Conservation (phyloP, 1,139 yeast species). For the Diutina neorugosa region DNA sequence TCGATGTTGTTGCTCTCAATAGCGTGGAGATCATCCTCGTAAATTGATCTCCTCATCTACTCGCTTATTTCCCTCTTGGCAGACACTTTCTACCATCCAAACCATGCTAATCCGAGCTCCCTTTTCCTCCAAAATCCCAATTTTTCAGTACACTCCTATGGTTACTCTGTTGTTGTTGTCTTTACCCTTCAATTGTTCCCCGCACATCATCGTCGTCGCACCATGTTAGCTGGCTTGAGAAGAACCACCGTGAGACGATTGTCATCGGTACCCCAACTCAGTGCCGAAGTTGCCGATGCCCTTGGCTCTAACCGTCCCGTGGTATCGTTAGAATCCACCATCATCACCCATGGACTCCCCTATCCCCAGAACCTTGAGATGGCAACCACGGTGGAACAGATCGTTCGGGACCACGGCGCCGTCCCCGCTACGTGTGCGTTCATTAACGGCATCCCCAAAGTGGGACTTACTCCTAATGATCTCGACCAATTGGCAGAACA, state of each 20-base stretch:
- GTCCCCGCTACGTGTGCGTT: slow-evolving; percentile 85
- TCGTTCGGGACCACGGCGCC: slow-evolving; percentile 52
- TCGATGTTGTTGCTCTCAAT: too few species aligned
- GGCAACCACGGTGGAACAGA: slow-evolving; percentile 58
- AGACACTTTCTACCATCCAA: too few species aligned
- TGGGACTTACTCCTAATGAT: slow-evolving; percentile 45
- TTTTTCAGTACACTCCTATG: too few species aligned
- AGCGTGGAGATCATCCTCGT: too few species aligned
- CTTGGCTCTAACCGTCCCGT: slow-evolving; percentile 43
- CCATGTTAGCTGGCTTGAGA: background rate
- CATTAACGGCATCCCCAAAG: slow-evolving; percentile 55
- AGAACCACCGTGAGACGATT: background rate
- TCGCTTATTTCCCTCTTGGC: too few species aligned
- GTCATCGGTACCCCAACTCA: background rate
- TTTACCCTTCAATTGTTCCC: too few species aligned
- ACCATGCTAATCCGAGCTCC: too few species aligned
- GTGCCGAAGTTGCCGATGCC: slow-evolving; percentile 51
- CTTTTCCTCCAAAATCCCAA: too few species aligned
- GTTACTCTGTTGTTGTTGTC: too few species aligned
- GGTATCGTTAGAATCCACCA: slow-evolving; percentile 77
- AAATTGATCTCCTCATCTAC: background rate
- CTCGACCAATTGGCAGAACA: slow-evolving; percentile 38
- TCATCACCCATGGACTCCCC: slow-evolving; percentile 84
- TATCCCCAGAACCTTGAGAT: slow-evolving; percentile 63
- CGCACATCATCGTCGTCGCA: background rate